phyloP scores from a whole-genome alignment of 495 filamentous ascomycete species.

The Penicillium longicatenatum region DNA sequence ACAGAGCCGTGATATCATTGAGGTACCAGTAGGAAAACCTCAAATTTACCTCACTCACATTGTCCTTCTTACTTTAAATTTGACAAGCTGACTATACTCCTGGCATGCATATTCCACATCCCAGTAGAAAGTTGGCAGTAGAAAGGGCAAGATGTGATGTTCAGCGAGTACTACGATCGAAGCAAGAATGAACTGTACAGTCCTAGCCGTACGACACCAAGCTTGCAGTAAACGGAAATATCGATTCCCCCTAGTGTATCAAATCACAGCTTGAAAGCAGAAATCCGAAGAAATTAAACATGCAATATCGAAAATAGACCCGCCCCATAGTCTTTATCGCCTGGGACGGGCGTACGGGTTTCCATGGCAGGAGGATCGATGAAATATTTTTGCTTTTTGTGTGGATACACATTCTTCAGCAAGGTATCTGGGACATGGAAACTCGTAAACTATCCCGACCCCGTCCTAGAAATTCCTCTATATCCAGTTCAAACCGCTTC shows the following conservation, averaged over 20 bases:
- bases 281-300: constrained; percentile 15
- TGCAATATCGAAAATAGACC: constrained; percentile 23
- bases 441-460: constrained; percentile 53
- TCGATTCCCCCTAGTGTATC: constrained; percentile 19
- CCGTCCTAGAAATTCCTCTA: constrained; percentile 42
- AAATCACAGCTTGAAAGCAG: constrained; percentile 16
- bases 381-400: constrained; percentile 50
- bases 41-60: neutral
- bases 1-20: neutral
- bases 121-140: neutral
- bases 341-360: constrained; percentile 31
- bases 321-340: constrained; percentile 13
- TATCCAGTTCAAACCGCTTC: constrained; percentile 50
- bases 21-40: neutral
- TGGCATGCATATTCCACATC: too few relatives aligned
- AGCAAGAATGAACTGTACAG: neutral
- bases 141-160: neutral
- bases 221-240: constrained; percentile 10
- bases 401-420: constrained; percentile 51
- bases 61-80: neutral
- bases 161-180: neutral
- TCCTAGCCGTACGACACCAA: neutral
- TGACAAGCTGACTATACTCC: neutral
- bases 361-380: constrained; percentile 38
- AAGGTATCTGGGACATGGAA: constrained; percentile 52